A percentile compares a stretch with the other conserved stretches of the same genome.
Conservation (phyloP, 352 stramenopile species). For the Globisporangium echinulatum region DNA sequence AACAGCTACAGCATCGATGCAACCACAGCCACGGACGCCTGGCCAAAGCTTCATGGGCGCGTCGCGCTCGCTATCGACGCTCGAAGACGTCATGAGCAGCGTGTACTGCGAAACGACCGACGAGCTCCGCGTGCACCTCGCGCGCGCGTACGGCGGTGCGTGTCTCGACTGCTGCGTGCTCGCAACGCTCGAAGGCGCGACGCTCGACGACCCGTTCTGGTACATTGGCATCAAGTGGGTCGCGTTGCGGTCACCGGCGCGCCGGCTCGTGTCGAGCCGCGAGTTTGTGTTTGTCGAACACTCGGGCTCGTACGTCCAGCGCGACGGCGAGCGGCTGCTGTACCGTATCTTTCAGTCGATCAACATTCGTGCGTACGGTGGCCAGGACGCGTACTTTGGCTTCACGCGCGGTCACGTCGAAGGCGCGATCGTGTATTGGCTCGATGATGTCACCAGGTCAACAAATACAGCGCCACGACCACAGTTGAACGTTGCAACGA, state of each 20-base stretch:
- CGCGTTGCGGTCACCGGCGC: constrained; percentile 55
- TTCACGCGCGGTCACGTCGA: constrained; percentile 61
- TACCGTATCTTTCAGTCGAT: constrained; percentile 64
- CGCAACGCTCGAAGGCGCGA: constrained; percentile 55
- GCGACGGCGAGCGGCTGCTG: constrained; percentile 42
- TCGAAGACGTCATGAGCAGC: constrained; percentile 61
- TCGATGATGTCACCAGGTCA: constrained; percentile 20
- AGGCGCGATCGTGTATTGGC: constrained; percentile 63
- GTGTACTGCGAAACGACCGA: constrained; percentile 54
- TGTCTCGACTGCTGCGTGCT: constrained; percentile 60
- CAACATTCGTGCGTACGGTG: constrained; percentile 49
- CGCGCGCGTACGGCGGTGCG: constrained; percentile 38
- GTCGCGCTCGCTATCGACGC: constrained; percentile 38
- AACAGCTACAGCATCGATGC: neutral
- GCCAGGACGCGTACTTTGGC: constrained; percentile 58
- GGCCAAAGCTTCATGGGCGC: constrained; percentile 59
- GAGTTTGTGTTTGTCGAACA: constrained; percentile 73
- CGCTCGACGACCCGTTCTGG: constrained; percentile 63
- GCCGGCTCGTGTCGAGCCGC: constrained; percentile 47
- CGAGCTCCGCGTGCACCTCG: constrained; percentile 34
- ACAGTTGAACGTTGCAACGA: constrained; percentile 25
- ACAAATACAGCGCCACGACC: no score
- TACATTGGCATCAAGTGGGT: constrained; percentile 74
- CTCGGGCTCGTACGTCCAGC: constrained; percentile 44
- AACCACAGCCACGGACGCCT: constrained; percentile 9